Evolutionary conservation across 805 yeast genomes (phyloP), one percentile per base, ranked within the genome.

Genomic region (Cyberlindnera bimundalis): DNA sequence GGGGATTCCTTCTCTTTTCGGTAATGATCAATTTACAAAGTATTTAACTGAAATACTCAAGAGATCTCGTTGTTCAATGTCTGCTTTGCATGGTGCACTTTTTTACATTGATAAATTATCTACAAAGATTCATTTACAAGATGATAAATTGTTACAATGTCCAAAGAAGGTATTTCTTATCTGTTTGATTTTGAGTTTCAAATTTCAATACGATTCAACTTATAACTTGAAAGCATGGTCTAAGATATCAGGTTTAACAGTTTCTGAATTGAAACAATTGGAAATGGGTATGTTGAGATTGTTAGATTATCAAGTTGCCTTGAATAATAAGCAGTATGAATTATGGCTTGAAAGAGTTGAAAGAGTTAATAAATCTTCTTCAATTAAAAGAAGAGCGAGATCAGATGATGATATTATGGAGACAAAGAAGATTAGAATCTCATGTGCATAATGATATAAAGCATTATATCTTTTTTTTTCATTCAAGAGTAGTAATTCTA

Each of bases 211-310:
- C 56, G 96, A 87, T 61, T 74, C 77, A 37, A 82, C 81, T 56
- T 84, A 76, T 60, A 69, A 84, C 23, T 70, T 83, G 50, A 71
- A 69, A 46, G 75, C 84, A 6, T 87, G 96, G 96, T 67, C 82
- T 37, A 75, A 77, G 56, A 79, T 87, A 36, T 74, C 87, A 25
- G 93, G 95, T 1, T 68, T 84, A 29, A 55, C 75, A 17, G 54
- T 73, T 4, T 48, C 58, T 21, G 80, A 76, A 43, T 64, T 87
- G 38, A 69, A 66, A 45, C 56, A 53, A 30, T 61, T 78, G 41
- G 95, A 87, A 61, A 52, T 71, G 21, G 59, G 66, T 6, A 66
- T 83, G 16, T 70, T 86, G 47, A 55, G 62, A 28, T 59, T 71
- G 6, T 66, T 86, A 39, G 70, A 79, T 52, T 84, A 81, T 66